Percentiles rank a stretch among this genome's conserved stretches.
phyloP scores from a whole-genome alignment of 805 yeast species.

The Kazachstania africana region DNA sequence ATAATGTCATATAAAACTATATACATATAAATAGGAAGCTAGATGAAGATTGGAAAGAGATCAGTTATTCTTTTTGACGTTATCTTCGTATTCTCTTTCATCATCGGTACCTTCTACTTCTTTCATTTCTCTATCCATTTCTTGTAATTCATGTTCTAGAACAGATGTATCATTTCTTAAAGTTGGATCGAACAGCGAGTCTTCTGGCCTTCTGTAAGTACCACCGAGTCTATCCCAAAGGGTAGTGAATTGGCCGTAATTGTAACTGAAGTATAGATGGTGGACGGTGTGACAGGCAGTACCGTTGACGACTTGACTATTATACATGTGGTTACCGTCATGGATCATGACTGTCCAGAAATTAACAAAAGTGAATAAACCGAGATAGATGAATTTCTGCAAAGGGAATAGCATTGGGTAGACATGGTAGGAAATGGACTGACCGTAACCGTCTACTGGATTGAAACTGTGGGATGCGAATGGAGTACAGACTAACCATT shows the following conservation, averaged over 20 bases:
- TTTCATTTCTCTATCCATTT: constrained; percentile 69
- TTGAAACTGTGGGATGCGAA: constrained; percentile 98
- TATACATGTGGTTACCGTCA: constrained; percentile 90
- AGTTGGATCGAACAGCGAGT: constrained; percentile 61
- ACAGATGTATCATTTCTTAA: constrained; percentile 44
- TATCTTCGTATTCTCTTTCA: constrained; percentile 55
- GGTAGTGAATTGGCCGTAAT: constrained; percentile 96
- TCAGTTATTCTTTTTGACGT: constrained; percentile 1
- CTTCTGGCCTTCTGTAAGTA: constrained; percentile 86
- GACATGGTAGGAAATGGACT: constrained; percentile 86
- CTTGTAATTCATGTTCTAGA: constrained; percentile 58
- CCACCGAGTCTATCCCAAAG: constrained; percentile 96
- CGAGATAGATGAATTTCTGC: constrained; percentile 73
- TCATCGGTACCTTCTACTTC: constrained; percentile 68
- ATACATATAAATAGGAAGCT: no score
- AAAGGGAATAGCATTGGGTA: constrained; percentile 89
- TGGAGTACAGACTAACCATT: constrained; percentile 98
- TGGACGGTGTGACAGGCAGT: constrained; percentile 98
- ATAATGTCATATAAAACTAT: no score
- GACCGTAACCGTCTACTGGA: constrained; percentile 92
- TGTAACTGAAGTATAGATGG: constrained; percentile 93
- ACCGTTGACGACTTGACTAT: constrained; percentile 90
- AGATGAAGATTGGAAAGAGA: no score
- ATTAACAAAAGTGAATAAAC: constrained; percentile 81
- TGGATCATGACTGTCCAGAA: constrained; percentile 99